Evolutionary conservation across 2,329 filamentous ascomycete genomes (phyloP).

Genomic region (Exophiala sideris): DNA sequence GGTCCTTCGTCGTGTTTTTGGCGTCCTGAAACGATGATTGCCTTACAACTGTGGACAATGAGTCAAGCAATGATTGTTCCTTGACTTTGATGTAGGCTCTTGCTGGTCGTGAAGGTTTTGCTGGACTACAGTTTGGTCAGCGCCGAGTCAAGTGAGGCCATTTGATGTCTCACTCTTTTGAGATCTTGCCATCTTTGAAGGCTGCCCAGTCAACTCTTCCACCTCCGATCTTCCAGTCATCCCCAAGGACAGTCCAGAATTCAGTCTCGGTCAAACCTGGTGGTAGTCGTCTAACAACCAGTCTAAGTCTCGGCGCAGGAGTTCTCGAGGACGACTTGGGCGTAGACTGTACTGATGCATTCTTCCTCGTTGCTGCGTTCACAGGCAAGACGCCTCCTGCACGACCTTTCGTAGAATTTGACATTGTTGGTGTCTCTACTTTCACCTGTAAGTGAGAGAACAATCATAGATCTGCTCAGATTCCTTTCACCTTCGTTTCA

Average conservation of each 20-base stretch:
- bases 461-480: not conserved
- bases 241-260: conserved; percentile 67
- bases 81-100: conserved; percentile 79
- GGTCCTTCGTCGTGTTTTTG: conserved; percentile 68
- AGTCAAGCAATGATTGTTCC: conserved; percentile 64
- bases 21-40: conserved; percentile 73
- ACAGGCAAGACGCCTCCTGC: conserved; percentile 56
- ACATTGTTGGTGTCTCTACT: conserved; percentile 11
- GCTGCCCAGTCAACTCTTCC: conserved; percentile 82
- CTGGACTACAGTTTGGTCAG: conserved; percentile 54
- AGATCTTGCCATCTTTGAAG: conserved; percentile 72
- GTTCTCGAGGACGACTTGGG: conserved; percentile 45
- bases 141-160: conserved; percentile 3
- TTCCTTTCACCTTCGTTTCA: not conserved
- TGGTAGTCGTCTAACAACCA: conserved; percentile 78
- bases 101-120: conserved; percentile 77
- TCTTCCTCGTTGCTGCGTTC: conserved; percentile 45
- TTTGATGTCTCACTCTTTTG: conserved; percentile 65
- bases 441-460: conserved; percentile 4
- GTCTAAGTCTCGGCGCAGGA: conserved; percentile 68
- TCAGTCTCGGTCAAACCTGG: conserved; percentile 80
- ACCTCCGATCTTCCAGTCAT: conserved; percentile 75
- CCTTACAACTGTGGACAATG: conserved; percentile 69
- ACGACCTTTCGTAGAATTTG: conserved; percentile 17
- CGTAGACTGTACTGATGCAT: conserved; percentile 36